phyloP scores from a whole-genome alignment of 2,329 filamentous ascomycete genomes.

The Calonectria hongkongensis region DNA sequence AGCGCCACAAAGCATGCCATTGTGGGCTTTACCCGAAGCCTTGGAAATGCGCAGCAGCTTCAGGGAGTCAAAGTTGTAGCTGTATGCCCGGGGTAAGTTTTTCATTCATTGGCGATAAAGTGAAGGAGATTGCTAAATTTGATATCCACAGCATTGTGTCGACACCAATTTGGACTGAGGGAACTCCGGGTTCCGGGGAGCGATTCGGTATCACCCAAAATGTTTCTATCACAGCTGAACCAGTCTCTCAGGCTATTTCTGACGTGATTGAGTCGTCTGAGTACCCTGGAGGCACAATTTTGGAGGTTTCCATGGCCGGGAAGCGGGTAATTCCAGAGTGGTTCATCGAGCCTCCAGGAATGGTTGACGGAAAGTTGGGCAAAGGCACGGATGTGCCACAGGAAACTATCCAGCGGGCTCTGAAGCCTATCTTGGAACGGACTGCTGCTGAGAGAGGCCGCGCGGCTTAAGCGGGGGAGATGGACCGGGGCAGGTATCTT shows the following conservation, averaged over 20 bases:
- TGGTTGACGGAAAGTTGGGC: constrained; percentile 21
- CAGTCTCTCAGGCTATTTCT: constrained; percentile 10
- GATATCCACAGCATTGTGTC: background rate
- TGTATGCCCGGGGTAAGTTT: constrained; percentile 24
- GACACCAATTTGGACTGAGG: constrained; percentile 28
- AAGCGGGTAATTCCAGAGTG: constrained; percentile 28
- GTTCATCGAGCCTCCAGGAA: constrained; percentile 23
- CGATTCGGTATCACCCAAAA: constrained; percentile 18
- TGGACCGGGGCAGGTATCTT: too few relatives aligned
- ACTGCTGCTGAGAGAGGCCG: constrained; percentile 14
- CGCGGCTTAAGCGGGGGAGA: background rate
- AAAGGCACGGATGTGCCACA: constrained; percentile 25
- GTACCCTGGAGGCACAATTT: constrained; percentile 24
- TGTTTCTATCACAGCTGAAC: constrained; percentile 4
- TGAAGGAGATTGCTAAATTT: background rate
- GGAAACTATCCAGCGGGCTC: constrained; percentile 10
- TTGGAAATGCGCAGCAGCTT: constrained; percentile 18
- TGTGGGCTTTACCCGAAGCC: constrained; percentile 20
- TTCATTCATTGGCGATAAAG: too few relatives aligned
- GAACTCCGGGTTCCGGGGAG: constrained; percentile 25
- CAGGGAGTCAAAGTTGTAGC: constrained; percentile 25
- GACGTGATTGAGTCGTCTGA: constrained; percentile 3
- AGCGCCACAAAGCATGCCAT: constrained; percentile 35
- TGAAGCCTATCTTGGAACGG: constrained; percentile 20
- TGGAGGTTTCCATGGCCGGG: constrained; percentile 22